These are phyloP conservation scores for Xerocomus spinulosus DNA, from an alignment of 768 basidiomycete genomes.

Conservation along the genomic window DNA sequence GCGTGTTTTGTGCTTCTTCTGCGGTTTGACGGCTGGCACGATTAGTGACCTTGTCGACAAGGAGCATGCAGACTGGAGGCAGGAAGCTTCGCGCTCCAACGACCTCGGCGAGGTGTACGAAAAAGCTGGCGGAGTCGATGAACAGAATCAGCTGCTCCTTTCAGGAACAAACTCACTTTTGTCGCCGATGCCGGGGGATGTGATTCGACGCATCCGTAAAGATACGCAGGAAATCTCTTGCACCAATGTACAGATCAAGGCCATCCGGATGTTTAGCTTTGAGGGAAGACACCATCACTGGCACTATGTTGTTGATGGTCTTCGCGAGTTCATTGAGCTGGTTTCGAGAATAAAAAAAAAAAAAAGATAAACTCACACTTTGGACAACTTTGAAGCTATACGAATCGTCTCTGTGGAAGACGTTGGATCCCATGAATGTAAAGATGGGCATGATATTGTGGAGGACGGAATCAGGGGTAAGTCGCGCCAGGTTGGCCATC, in stretches of 20 bases:
- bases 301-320: slow-evolving; percentile 93
- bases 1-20: slow-evolving; percentile 53
- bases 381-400: slow-evolving; percentile 96
- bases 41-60: slow-evolving; percentile 74
- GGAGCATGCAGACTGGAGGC: slow-evolving; percentile 75
- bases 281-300: slow-evolving; percentile 83
- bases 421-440: slow-evolving; percentile 99
- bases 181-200: slow-evolving; percentile 88
- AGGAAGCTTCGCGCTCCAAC: slow-evolving; percentile 80
- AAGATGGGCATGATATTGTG: slow-evolving; percentile 98
- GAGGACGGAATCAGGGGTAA: slow-evolving; percentile 87
- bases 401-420: slow-evolving; percentile 93
- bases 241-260: slow-evolving; percentile 60
- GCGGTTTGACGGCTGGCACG: slow-evolving; percentile 59
- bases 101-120: slow-evolving; percentile 78
- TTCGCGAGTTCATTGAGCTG: slow-evolving; percentile 26
- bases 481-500: slow-evolving; percentile 75
- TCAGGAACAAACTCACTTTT: slow-evolving; percentile 53
- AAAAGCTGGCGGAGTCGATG: slow-evolving; percentile 56
- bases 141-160: background rate
- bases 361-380: slow-evolving; percentile 49
- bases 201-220: slow-evolving; percentile 93
- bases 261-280: slow-evolving; percentile 50
- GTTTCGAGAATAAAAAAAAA: background rate
- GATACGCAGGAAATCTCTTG: slow-evolving; percentile 79